Percentiles rank a stretch among this genome's conserved stretches.
phyloP scores from a whole-genome alignment of 768 basidiomycete genomes.

The Asterophora lycoperdoides region DNA sequence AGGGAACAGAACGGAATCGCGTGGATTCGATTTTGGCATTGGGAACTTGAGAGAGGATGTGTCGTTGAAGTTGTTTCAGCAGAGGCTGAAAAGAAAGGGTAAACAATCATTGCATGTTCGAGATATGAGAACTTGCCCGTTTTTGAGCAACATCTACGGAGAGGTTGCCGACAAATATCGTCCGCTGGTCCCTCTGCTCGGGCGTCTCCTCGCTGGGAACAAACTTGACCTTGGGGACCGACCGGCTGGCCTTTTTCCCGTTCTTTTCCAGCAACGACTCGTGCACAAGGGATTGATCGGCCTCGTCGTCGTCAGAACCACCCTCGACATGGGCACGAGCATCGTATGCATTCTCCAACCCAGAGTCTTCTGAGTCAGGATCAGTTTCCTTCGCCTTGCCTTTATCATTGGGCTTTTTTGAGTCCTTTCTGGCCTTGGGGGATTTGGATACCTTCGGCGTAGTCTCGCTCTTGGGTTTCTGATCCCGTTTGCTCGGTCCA shows the following conservation, averaged over 20 bases:
- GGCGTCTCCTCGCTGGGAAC: constrained; percentile 68
- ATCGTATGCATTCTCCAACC: constrained; percentile 31
- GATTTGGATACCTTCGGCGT: constrained; percentile 15
- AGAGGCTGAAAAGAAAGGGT: constrained; percentile 45
- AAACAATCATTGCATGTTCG: neutral
- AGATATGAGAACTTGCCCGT: constrained; percentile 47
- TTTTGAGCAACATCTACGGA: constrained; percentile 70
- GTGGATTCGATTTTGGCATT: constrained; percentile 84
- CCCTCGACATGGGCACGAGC: constrained; percentile 5
- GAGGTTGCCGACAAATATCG: constrained; percentile 91
- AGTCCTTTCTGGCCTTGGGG: constrained; percentile 16
- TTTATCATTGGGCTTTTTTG: constrained; percentile 9
- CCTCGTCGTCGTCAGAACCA: constrained; percentile 5
- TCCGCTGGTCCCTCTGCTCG: constrained; percentile 71
- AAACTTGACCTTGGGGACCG: constrained; percentile 38
- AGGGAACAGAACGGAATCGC: constrained; percentile 92
- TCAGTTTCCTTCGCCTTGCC: constrained; percentile 16
- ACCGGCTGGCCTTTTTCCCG: constrained; percentile 23
- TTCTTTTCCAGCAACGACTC: constrained; percentile 46
- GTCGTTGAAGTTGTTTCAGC: constrained; percentile 71
- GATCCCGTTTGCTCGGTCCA: constrained; percentile 9
- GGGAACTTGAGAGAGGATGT: constrained; percentile 69
- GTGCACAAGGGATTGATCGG: constrained; percentile 39
- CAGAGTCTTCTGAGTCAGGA: constrained; percentile 26
- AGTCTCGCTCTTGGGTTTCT: neutral